Conservation (phyloP, 2,329 filamentous ascomycete genomes). For the Dactylellina sp. region DNA sequence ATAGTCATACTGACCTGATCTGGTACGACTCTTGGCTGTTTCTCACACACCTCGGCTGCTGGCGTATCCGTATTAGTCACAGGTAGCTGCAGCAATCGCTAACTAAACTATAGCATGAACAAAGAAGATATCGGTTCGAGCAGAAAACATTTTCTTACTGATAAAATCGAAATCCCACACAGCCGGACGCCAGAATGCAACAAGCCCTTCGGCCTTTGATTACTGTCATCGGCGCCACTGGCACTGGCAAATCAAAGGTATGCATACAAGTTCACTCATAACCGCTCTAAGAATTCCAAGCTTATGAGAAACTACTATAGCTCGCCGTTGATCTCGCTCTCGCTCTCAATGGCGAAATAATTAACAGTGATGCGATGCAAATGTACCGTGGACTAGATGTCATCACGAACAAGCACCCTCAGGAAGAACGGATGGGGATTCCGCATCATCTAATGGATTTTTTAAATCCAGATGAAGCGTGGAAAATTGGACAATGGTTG, state of each 20-base stretch:
- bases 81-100: too few relatives aligned
- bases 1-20: too few relatives aligned
- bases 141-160: too few relatives aligned
- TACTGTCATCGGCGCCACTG: constrained; percentile 87
- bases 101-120: neutral
- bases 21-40: too few relatives aligned
- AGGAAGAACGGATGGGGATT: constrained; percentile 79
- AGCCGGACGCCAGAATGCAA: constrained; percentile 30
- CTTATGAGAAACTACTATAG: constrained; percentile 66
- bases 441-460: constrained; percentile 89
- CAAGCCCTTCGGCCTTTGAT: constrained; percentile 71
- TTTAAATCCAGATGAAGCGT: constrained; percentile 80
- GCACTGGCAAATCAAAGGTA: constrained; percentile 93
- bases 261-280: constrained; percentile 1
- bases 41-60: too few relatives aligned
- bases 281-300: neutral
- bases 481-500: constrained; percentile 79
- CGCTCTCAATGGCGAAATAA: constrained; percentile 88
- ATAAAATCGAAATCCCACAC: too few relatives aligned
- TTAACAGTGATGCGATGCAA: constrained; percentile 99
- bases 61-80: too few relatives aligned
- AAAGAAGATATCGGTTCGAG: neutral
- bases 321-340: constrained; percentile 88
- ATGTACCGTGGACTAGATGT: constrained; percentile 91
- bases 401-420: constrained; percentile 91